phyloP scores from a whole-genome alignment of 1,284 basidiomycete genomes.

The Cryptococcus sp. region DNA sequence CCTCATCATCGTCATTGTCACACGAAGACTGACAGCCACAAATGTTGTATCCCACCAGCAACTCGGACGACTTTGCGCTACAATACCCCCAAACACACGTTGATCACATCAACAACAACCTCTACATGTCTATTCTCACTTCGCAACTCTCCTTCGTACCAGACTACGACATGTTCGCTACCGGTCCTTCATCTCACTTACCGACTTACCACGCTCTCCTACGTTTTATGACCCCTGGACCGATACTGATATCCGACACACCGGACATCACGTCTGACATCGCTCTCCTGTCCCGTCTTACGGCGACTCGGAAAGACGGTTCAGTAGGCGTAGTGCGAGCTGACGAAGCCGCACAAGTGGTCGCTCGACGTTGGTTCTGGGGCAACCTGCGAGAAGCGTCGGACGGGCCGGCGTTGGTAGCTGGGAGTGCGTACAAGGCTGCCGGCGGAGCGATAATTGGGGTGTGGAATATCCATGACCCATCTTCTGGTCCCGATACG shows the following conservation, averaged over 20 bases:
- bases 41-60: slow-evolving; percentile 8
- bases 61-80: slow-evolving; percentile 41
- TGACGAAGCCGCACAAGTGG: neutral
- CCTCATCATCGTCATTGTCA: neutral
- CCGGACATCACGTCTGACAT: slow-evolving; percentile 23
- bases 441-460: slow-evolving; percentile 23
- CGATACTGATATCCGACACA: slow-evolving; percentile 38
- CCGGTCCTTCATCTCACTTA: slow-evolving; percentile 12
- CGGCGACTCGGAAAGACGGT: slow-evolving; percentile 10
- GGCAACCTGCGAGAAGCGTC: slow-evolving; percentile 17
- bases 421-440: slow-evolving; percentile 1
- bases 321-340: slow-evolving; percentile 18
- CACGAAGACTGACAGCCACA: neutral
- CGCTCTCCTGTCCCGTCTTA: slow-evolving; percentile 19
- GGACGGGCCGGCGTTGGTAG: slow-evolving; percentile 29
- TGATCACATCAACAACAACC: slow-evolving; percentile 34
- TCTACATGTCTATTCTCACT: slow-evolving; percentile 30
- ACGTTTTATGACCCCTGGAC: slow-evolving; percentile 35
- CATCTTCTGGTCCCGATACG: neutral
- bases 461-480: slow-evolving; percentile 28
- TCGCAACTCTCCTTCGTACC: slow-evolving; percentile 31
- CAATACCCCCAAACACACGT: slow-evolving; percentile 24
- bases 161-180: slow-evolving; percentile 47
- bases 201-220: slow-evolving; percentile 38
- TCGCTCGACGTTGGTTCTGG: slow-evolving; percentile 26